Conservation (phyloP, 352 stramenopile genomes). For the Lagenidium sp. region DNA sequence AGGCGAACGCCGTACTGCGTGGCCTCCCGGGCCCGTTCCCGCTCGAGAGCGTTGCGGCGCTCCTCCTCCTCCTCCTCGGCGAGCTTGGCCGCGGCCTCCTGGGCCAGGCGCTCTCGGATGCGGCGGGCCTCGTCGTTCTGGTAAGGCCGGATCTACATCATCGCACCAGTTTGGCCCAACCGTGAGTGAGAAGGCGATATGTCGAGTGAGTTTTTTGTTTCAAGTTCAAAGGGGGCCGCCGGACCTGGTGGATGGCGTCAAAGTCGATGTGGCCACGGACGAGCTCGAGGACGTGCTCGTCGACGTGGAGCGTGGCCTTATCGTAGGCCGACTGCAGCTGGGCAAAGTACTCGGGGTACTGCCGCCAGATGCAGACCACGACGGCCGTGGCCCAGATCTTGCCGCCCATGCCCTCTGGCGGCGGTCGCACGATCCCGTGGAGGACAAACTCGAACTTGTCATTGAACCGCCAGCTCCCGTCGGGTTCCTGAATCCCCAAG, state of each 20-base stretch:
- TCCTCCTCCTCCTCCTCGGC: conserved; percentile 41
- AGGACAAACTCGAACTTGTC: conserved; percentile 46
- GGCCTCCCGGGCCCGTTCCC: conserved; percentile 24
- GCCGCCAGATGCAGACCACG: conserved; percentile 39
- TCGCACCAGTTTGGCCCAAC: neutral
- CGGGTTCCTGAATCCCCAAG: conserved; percentile 33
- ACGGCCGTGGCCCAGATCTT: conserved; percentile 56
- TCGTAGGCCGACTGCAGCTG: conserved; percentile 42
- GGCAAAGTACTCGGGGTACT: conserved; percentile 53
- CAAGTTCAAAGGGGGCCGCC: neutral
- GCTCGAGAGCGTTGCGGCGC: conserved; percentile 11
- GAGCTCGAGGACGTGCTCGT: conserved; percentile 41
- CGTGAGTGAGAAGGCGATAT: too few species aligned
- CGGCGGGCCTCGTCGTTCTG: conserved; percentile 32
- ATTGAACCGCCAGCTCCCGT: conserved; percentile 58
- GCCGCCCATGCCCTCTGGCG: conserved; percentile 30
- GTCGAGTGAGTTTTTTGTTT: too few species aligned
- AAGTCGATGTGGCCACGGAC: conserved; percentile 35
- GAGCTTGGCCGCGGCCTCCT: conserved; percentile 31
- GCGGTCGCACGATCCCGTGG: conserved; percentile 27
- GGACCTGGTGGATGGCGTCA: conserved; percentile 22
- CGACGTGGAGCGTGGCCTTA: conserved; percentile 48
- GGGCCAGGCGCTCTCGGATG: conserved; percentile 32
- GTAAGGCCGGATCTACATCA: conserved; percentile 42
- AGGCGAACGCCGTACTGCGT: conserved; percentile 28